Conservation (phyloP, 345 rosid genomes). For the Eucalyptus coolabah region DNA sequence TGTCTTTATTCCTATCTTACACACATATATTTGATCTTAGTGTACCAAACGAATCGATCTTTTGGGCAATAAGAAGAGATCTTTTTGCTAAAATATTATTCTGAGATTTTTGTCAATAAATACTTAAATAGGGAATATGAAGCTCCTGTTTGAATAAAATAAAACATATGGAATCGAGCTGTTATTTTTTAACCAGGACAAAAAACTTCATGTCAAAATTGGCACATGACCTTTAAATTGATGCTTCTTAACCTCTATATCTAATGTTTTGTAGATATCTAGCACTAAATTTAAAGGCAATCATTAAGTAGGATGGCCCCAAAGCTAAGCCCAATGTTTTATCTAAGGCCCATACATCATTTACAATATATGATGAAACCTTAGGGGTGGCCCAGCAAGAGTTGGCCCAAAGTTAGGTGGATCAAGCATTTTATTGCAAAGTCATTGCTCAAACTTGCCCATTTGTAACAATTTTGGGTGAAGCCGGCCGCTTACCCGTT, state of each 20-base stretch:
- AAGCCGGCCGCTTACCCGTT: neutral
- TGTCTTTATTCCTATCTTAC: neutral
- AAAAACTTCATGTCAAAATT: neutral
- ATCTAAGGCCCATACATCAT: neutral
- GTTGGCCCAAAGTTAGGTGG: neutral
- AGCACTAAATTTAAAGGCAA: neutral
- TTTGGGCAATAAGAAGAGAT: neutral
- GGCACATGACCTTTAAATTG: neutral
- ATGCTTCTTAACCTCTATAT: neutral
- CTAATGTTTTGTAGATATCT: neutral
- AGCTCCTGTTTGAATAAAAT: neutral
- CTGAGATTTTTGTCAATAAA: neutral
- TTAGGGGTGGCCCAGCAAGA: neutral
- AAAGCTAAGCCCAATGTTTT: neutral
- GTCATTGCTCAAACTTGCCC: neutral
- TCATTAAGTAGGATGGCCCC: neutral
- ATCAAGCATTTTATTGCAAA: neutral
- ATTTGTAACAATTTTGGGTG: neutral
- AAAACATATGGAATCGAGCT: neutral
- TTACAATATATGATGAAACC: neutral
- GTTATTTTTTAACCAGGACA: neutral
- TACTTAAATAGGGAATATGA: neutral
- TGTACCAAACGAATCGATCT: neutral
- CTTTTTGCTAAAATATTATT: neutral
- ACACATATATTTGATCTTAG: neutral